Base-by-base conservation (phyloP, 176 grass and related monocot species). In the Aechmea fasciata region DNA sequence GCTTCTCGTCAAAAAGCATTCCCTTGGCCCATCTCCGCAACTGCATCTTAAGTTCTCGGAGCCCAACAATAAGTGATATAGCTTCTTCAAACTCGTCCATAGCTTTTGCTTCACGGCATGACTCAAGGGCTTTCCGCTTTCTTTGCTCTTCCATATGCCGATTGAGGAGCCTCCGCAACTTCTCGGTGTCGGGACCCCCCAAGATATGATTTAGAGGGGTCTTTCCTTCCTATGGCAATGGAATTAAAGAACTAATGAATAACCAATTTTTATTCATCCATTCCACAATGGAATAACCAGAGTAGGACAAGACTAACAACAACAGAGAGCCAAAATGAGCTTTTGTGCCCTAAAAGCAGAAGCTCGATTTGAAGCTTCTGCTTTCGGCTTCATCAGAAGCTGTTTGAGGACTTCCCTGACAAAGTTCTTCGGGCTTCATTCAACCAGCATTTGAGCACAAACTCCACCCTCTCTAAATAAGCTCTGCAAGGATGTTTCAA, bases 1-100 rank as follows among this genome's bases (percentile, higher is more conserved):
- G 73, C 72, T 93, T 99, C 75, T 99, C 94, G 77, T 99, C 94
- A 80, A 99, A 87, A 85, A 99, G 89, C 94, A 99, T 87, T 57
- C 94, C 94, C 25, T 81, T 77, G 28, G 94, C 86, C 94, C 94
- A 97, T 73, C 83, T 84, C 52, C 51, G 89, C 73, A 99, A 79
- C 79, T 99, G 94, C 79, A 85, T 81, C 78, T 93, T 99, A n/a
- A 99, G 73, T 47, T 99, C 90, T 70, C 83, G 80, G 48, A 99
- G 57, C 59, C 94, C 94, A 73, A 99, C 69, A 12, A 99, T 87
- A 83, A 80, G 76, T 79, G 94, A 93, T 50, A 99, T 85, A 52
- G 86, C 87, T 65, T 87, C 68, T 82, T 99, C 89, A 87, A 99
- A 99, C 77, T 90, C 89, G 0, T 19, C 74, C 86, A 99, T 83